These are phyloP conservation scores for Ceratocystiopsis brevicomis DNA, from an alignment of 2,329 filamentous ascomycete genomes.

Conservation along the genomic window DNA sequence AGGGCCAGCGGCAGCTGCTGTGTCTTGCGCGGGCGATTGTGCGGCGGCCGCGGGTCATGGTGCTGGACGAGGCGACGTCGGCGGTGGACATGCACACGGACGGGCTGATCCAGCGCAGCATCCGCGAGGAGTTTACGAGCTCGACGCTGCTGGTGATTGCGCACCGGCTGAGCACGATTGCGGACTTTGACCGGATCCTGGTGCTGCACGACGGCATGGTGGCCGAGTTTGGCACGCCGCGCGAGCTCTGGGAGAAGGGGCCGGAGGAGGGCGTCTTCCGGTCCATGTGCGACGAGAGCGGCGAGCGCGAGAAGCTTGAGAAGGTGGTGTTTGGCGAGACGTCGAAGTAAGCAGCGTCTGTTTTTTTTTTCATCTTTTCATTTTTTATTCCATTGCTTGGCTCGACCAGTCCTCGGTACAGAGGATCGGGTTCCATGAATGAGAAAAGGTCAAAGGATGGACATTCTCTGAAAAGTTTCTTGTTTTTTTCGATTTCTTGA, in stretches of 20 bases:
- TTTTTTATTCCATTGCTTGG: neutral
- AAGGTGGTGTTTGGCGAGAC: conserved; percentile 22
- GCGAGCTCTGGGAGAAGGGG: conserved; percentile 37
- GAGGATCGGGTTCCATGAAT: too few relatives aligned
- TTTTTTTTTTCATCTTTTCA: neutral
- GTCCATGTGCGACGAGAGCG: conserved; percentile 43
- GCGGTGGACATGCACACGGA: conserved; percentile 66
- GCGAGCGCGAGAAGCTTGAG: conserved; percentile 34
- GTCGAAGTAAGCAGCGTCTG: neutral
- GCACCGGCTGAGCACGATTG: conserved; percentile 57
- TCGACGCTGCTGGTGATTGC: conserved; percentile 57
- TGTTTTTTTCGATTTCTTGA: neutral
- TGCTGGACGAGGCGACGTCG: conserved; percentile 62
- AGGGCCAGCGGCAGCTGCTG: conserved; percentile 58
- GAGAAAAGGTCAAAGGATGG: neutral
- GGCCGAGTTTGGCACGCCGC: conserved; percentile 47
- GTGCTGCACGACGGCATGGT: conserved; percentile 50
- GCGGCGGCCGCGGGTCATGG: conserved; percentile 54
- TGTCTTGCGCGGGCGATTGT: conserved; percentile 58
- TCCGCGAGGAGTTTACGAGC: conserved; percentile 51
- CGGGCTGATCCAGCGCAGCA: conserved; percentile 51
- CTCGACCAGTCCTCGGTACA: too few relatives aligned
- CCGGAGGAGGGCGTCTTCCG: conserved; percentile 33
- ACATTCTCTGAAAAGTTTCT: neutral
- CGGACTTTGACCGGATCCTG: conserved; percentile 56